phyloP scores from a whole-genome alignment of 2,329 filamentous ascomycete genomes.

The Keithomyces neogunnii region DNA sequence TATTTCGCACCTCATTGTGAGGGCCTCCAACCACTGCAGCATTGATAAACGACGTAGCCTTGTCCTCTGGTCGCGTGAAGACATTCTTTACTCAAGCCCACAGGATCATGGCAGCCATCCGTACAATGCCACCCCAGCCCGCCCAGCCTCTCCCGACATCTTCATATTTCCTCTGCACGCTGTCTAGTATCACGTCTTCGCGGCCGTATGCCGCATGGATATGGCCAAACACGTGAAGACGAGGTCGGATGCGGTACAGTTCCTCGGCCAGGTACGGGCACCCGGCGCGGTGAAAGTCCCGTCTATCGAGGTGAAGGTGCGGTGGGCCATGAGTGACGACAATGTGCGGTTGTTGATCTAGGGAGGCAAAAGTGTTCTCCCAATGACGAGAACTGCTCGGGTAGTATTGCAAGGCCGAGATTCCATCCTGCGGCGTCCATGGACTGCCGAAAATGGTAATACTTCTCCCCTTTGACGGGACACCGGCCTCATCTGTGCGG shows the following conservation, averaged over 20 bases:
- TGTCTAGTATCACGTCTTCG: conserved; percentile 13
- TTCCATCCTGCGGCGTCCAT: conserved; percentile 15
- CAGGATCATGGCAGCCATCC: conserved; percentile 11
- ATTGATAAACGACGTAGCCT: conserved; percentile 7
- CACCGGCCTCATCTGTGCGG: too few relatives aligned
- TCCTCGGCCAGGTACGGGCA: conserved; percentile 14
- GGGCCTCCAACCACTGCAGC: conserved; percentile 7
- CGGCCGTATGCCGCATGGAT: conserved; percentile 15
- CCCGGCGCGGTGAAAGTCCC: conserved; percentile 15
- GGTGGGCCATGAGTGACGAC: conserved; percentile 17
- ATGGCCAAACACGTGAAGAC: conserved; percentile 16
- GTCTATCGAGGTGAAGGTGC: conserved; percentile 15
- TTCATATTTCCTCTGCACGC: conserved; percentile 10
- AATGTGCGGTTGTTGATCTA: conserved; percentile 10
- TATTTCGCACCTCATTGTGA: conserved; percentile 5
- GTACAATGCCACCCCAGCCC: conserved; percentile 9
- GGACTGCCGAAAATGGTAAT: conserved; percentile 15
- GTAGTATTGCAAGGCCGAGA: conserved; percentile 18
- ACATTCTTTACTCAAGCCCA: background rate
- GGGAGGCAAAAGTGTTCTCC: conserved; percentile 4
- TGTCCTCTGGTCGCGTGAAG: background rate
- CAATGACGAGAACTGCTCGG: conserved; percentile 9
- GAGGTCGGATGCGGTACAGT: conserved; percentile 10
- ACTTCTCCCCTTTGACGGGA: background rate
- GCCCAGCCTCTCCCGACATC: conserved; percentile 11